phyloP scores from a whole-genome alignment of 2,329 filamentous ascomycete species.

The Colletotrichum euphorbiae region DNA sequence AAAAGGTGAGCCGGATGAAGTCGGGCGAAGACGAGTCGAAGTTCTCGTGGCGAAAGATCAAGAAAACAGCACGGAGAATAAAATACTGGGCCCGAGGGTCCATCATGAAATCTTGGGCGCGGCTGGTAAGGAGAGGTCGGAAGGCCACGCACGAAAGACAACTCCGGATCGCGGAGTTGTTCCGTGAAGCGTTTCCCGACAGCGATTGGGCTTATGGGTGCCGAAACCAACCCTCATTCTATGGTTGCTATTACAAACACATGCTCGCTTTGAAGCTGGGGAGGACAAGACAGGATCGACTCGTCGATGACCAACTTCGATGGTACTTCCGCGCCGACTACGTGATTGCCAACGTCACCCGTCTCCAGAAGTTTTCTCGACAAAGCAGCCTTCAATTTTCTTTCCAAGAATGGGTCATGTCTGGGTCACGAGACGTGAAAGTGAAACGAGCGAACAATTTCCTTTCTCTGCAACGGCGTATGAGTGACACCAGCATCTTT shows the following conservation, averaged over 20 bases:
- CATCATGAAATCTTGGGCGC: not conserved
- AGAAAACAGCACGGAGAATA: not conserved
- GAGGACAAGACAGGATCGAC: not conserved
- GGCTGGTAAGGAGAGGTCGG: not conserved
- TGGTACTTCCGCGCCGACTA: slow-evolving; percentile 16
- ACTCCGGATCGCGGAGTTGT: not conserved
- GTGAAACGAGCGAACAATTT: not conserved
- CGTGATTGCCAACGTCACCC: slow-evolving; percentile 5
- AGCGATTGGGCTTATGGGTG: not conserved
- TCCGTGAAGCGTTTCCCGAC: not conserved
- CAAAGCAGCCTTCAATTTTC: slow-evolving; percentile 6
- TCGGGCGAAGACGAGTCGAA: not conserved
- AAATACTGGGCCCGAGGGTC: not conserved
- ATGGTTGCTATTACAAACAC: not conserved
- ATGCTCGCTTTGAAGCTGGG: not conserved
- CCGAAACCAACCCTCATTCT: not conserved
- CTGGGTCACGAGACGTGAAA: not conserved
- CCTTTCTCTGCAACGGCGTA: not conserved
- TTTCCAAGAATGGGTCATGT: not conserved
- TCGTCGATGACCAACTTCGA: slow-evolving; percentile 1
- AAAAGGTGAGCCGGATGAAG: not conserved
- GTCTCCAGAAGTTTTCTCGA: not conserved
- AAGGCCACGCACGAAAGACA: not conserved
- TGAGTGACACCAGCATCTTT: not conserved
- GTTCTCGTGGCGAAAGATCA: not conserved